These are phyloP conservation scores for Isabelozyma gotoi DNA, from an alignment of 805 yeast species.

Conservation along the genomic window DNA sequence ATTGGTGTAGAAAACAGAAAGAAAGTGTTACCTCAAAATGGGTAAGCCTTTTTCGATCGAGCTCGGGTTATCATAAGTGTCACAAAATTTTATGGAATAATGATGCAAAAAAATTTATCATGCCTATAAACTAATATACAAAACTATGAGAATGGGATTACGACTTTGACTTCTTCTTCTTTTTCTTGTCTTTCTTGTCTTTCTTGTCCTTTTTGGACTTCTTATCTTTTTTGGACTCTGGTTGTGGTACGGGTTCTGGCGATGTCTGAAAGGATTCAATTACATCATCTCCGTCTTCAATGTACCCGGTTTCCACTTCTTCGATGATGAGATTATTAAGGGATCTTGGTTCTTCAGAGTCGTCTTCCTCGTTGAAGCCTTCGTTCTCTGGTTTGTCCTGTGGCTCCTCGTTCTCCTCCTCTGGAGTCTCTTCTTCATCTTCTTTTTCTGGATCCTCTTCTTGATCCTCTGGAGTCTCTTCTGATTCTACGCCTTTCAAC, in stretches of 20 bases:
- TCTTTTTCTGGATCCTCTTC: slow-evolving; percentile 10
- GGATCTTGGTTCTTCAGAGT: not conserved
- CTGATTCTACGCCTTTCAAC: slow-evolving; percentile 28
- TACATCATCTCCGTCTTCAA: slow-evolving; percentile 9
- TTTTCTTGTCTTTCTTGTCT: slow-evolving; percentile 8
- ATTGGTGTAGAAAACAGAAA: not conserved
- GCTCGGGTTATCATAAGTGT: not conserved
- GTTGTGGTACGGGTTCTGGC: not conserved
- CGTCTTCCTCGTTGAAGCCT: not conserved
- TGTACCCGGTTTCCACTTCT: slow-evolving; percentile 36
- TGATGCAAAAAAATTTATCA: slow-evolving; percentile 5
- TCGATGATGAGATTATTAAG: slow-evolving; percentile 36
- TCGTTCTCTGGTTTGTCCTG: not conserved
- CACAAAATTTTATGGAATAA: not conserved
- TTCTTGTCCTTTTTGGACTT: slow-evolving; percentile 7
- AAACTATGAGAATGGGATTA: not conserved
- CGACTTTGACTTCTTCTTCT: slow-evolving; percentile 12
- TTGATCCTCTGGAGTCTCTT: slow-evolving; percentile 3
- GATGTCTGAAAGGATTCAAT: not conserved
- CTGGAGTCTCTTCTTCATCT: slow-evolving; percentile 3
- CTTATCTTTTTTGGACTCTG: slow-evolving; percentile 7
- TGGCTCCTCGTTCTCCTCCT: slow-evolving; percentile 5
- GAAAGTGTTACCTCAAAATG: not conserved
- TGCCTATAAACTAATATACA: not conserved
- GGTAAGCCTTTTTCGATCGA: not conserved